phyloP scores from a whole-genome alignment of 805 yeast genomes.

The Saturnispora sanitii region DNA sequence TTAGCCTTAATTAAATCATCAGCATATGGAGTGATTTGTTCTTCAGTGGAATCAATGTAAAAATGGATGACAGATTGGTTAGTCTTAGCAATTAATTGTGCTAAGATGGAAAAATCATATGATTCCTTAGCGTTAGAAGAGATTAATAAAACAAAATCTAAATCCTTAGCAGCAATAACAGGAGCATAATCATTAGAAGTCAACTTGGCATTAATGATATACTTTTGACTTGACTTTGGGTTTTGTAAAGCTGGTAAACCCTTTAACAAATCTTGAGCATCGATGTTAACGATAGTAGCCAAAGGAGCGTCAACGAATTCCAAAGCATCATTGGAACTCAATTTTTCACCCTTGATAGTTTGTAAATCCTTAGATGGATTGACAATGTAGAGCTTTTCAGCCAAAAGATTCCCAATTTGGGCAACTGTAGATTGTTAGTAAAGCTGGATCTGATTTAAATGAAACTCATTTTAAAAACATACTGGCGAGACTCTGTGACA shows the following conservation, averaged over 20 bases:
- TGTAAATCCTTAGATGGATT: conserved; percentile 1
- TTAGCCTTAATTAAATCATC: conserved; percentile 7
- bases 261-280: conserved; percentile 36
- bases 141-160: conserved; percentile 52
- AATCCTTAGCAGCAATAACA: conserved; percentile 65
- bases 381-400: conserved; percentile 8
- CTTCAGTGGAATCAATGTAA: conserved; percentile 26
- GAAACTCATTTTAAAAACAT: background rate
- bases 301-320: conserved; percentile 29
- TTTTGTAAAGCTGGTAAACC: conserved; percentile 47
- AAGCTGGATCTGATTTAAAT: background rate
- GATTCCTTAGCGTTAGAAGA: conserved; percentile 51
- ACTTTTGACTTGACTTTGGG: conserved; percentile 27
- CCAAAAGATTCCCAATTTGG: conserved; percentile 5
- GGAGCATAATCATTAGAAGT: conserved; percentile 54
- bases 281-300: conserved; percentile 33
- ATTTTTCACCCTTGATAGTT: conserved; percentile 12
- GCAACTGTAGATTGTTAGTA: conserved; percentile 4
- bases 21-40: conserved; percentile 9
- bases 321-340: conserved; percentile 44
- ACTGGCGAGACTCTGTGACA: conserved; percentile 4
- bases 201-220: conserved; percentile 55
- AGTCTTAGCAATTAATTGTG: conserved; percentile 46
- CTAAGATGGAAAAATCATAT: conserved; percentile 42
- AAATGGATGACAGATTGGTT: conserved; percentile 64